Percentiles rank a stretch among this genome's conserved stretches.
These are phyloP conservation scores for Trichoderma asperelloides DNA, from an alignment of 495 filamentous ascomycete species.

Conservation along the genomic window DNA sequence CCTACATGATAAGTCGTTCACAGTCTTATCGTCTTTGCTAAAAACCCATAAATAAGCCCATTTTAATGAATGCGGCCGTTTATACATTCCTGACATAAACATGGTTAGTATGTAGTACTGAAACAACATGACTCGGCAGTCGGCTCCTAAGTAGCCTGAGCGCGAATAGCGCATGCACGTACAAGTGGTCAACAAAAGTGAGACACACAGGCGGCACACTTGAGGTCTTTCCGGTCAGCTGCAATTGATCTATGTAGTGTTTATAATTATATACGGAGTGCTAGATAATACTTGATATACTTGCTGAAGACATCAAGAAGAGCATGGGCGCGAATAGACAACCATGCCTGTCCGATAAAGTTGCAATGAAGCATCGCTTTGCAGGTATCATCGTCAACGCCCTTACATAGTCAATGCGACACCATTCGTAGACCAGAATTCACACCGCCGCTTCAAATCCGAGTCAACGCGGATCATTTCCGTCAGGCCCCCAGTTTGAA, in stretches of 20 bases:
- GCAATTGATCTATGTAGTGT: too few relatives aligned
- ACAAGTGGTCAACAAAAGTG: background rate
- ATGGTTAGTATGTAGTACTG: background rate
- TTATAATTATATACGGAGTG: background rate
- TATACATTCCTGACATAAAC: background rate
- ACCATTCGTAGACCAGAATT: constrained; percentile 40
- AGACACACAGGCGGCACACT: background rate
- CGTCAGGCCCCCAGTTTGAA: constrained; percentile 16
- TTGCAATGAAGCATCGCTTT: too few relatives aligned
- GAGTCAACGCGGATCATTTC: constrained; percentile 18
- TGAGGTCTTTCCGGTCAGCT: too few relatives aligned
- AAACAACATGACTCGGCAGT: background rate
- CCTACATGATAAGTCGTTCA: too few relatives aligned
- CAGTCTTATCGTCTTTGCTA: too few relatives aligned
- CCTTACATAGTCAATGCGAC: constrained; percentile 38
- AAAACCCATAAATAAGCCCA: too few relatives aligned
- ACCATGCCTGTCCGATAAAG: too few relatives aligned
- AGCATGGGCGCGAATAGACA: too few relatives aligned
- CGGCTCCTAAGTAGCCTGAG: background rate
- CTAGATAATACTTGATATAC: background rate
- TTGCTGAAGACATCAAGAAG: background rate
- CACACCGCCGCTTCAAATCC: constrained; percentile 16
- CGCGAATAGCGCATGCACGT: background rate
- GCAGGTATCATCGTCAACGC: background rate
- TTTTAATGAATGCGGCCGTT: too few relatives aligned